These are phyloP conservation scores for Echinosophora koreensis DNA, from an alignment of 306 rosid species.

Conservation along the genomic window DNA sequence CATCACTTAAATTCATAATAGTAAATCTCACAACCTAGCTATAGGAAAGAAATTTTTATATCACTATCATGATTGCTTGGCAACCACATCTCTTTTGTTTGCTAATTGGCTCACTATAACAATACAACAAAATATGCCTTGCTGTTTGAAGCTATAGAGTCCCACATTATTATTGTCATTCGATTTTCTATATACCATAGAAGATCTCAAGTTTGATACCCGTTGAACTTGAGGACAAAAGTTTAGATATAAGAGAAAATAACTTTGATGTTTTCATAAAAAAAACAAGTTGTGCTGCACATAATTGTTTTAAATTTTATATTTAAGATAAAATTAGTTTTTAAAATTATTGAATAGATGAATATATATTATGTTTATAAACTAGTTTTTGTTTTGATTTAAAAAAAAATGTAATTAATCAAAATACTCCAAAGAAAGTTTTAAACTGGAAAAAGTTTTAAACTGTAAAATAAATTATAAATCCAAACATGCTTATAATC, in stretches of 20 bases:
- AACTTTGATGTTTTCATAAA: background rate
- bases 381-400: background rate
- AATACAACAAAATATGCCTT: conserved; percentile 45
- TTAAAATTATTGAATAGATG: too few species aligned
- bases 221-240: conserved; percentile 1
- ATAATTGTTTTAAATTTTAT: too few species aligned
- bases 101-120: conserved; percentile 21
- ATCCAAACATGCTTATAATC: too few species aligned
- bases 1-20: background rate
- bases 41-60: background rate
- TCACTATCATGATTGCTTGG: conserved; percentile 44
- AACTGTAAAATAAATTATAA: too few species aligned
- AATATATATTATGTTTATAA: too few species aligned
- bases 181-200: conserved; percentile 9
- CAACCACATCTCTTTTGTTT: conserved; percentile 42
- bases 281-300: background rate
- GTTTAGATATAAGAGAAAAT: background rate
- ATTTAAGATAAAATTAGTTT: too few species aligned
- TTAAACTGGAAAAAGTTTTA: too few species aligned
- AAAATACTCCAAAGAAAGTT: too few species aligned
- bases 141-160: conserved; percentile 43
- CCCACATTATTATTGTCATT: conserved; percentile 26
- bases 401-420: too few species aligned
- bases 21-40: conserved; percentile 1
- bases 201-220: conserved; percentile 6